Percentiles rank a stretch among this genome's conserved stretches.
Evolutionary conservation across 495 filamentous ascomycete species (phyloP).

Genomic region (Saxispiralis lemnorum): DNA sequence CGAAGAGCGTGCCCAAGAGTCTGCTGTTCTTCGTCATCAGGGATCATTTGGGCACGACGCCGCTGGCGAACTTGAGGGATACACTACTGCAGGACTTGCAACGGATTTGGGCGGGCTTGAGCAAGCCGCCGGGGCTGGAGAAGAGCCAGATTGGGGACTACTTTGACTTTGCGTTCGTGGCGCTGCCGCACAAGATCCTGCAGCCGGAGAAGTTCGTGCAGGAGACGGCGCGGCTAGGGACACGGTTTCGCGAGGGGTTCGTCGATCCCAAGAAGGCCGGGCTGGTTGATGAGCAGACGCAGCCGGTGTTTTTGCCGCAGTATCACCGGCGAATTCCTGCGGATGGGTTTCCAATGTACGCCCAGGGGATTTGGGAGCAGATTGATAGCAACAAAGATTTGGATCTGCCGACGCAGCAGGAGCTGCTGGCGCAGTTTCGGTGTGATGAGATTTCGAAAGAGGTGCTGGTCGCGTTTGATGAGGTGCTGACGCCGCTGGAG

Average conservation of each 20-base stretch:
- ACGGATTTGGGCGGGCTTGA: constrained; percentile 77
- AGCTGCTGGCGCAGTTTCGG: constrained; percentile 87
- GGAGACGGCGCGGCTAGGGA: constrained; percentile 62
- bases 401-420: constrained; percentile 91
- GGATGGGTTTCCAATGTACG: constrained; percentile 84
- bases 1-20: constrained; percentile 75
- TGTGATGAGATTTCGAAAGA: constrained; percentile 91
- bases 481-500: constrained; percentile 65
- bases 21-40: constrained; percentile 97
- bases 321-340: constrained; percentile 93
- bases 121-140: constrained; percentile 78
- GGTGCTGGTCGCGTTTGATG: constrained; percentile 69
- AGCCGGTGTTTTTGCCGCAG: constrained; percentile 72
- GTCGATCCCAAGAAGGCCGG: constrained; percentile 38
- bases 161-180: constrained; percentile 94
- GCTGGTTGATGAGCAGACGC: constrained; percentile 44
- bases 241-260: constrained; percentile 66
- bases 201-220: constrained; percentile 80
- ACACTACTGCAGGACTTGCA: constrained; percentile 80
- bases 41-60: constrained; percentile 83
- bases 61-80: constrained; percentile 68
- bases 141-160: constrained; percentile 83
- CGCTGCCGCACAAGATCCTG: constrained; percentile 87
- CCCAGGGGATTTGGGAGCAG: constrained; percentile 89
- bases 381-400: constrained; percentile 97